Conservation (phyloP, 306 rosid genomes). For the Sphenostylis stenocarpa region DNA sequence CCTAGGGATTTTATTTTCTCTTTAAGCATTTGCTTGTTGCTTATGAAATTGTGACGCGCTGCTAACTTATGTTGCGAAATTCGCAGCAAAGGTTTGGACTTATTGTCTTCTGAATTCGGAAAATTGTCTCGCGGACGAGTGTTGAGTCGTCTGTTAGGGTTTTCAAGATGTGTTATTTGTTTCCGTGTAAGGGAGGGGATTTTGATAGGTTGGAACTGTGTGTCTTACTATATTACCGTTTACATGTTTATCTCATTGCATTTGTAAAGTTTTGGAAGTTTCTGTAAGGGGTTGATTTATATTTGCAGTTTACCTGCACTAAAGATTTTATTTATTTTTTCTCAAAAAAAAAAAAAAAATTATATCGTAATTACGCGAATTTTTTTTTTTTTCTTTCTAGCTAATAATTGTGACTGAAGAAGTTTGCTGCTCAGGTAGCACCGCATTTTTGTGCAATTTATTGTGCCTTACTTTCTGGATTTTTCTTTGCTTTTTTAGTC, state of each 20-base stretch:
- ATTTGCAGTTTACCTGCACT: neutral
- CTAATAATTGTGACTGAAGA: neutral
- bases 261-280: conserved; percentile 1
- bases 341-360: too few species aligned
- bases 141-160: conserved; percentile 23
- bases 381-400: neutral
- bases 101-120: conserved; percentile 23
- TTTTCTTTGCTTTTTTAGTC: neutral
- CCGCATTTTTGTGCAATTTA: neutral
- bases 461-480: neutral
- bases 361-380: neutral
- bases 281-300: conserved; percentile 16
- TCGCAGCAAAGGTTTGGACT: conserved; percentile 31
- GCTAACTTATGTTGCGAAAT: conserved; percentile 16
- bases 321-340: neutral
- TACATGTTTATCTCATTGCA: neutral
- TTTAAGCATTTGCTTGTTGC: conserved; percentile 6
- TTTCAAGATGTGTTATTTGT: conserved; percentile 12
- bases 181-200: conserved; percentile 7
- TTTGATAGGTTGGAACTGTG: conserved; percentile 7
- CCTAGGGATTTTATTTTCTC: conserved; percentile 48
- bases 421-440: neutral
- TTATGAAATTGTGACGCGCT: conserved; percentile 36
- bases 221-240: neutral
- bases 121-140: conserved; percentile 13